A percentile compares a stretch with the other conserved stretches of the same genome.
These are phyloP conservation scores for Diaporthe humulicola DNA, from an alignment of 2,329 filamentous ascomycete genomes.

Conservation along the genomic window DNA sequence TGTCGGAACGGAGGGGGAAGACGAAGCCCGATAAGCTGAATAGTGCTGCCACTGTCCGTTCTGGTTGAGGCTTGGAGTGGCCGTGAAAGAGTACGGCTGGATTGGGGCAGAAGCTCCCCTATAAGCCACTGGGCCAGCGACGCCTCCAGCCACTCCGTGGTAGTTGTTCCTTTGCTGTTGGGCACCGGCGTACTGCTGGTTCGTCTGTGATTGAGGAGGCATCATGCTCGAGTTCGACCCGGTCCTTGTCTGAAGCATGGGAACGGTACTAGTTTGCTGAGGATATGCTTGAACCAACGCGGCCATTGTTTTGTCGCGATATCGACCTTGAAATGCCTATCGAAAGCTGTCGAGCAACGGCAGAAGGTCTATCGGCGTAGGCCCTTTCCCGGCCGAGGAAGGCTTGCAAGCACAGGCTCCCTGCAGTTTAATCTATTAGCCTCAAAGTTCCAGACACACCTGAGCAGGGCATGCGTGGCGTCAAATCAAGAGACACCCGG, in stretches of 20 bases:
- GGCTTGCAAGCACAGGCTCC: conserved; percentile 4
- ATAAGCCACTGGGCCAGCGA: conserved; percentile 61
- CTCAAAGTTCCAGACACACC: not conserved
- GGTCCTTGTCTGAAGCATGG: conserved; percentile 82
- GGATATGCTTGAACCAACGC: conserved; percentile 86
- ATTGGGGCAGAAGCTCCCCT: conserved; percentile 71
- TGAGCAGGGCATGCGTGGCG: not conserved
- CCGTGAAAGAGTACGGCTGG: conserved; percentile 83
- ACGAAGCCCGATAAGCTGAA: conserved; percentile 61
- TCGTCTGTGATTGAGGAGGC: conserved; percentile 63
- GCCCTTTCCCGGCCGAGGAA: not conserved
- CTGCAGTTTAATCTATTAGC: conserved; percentile 13
- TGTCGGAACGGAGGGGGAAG: conserved; percentile 59
- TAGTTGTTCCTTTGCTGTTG: conserved; percentile 64
- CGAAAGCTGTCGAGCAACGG: conserved; percentile 39
- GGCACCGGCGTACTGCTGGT: conserved; percentile 62
- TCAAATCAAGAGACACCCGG: not conserved
- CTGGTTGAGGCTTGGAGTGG: conserved; percentile 75
- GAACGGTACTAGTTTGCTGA: conserved; percentile 79
- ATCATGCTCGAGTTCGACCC: conserved; percentile 74
- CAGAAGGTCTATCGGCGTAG: conserved; percentile 9
- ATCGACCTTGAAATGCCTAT: conserved; percentile 43
- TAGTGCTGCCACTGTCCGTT: conserved; percentile 65
- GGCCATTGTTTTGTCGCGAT: conserved; percentile 73
- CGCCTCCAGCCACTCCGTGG: conserved; percentile 63